Base-by-base conservation (phyloP, 73 alveolate species). In the Paramecium octaurelia region DNA sequence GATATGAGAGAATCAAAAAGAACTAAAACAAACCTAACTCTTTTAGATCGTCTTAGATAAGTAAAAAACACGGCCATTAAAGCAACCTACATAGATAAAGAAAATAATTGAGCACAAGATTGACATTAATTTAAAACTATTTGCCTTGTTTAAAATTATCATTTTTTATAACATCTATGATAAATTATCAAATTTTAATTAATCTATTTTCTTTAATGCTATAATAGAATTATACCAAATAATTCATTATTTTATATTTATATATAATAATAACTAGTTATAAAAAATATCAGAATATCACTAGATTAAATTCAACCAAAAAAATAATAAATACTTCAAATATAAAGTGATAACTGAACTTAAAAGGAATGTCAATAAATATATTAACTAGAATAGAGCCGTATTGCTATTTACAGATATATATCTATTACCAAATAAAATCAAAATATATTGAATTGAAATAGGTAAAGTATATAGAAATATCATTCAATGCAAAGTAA, bases 1-100 rank as follows among this genome's bases (percentile, higher is more conserved):
- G 91, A 80, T n/a, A 80, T 80, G 75, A 80, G 57, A 42, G 70
- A 20, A 44, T 23, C 46, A 76, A 80, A 48, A 35, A 80, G 75
- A 80, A 44, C 91, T 44, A 80, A 42, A 80, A 80, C 91, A 12
- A 80, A 80, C n/a, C 21, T 44, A 8, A 48, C 76, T 24, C 18
- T 80, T 3, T 43, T 80, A 18, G 91, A 80, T 42, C 48, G 91
- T 9, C 44, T 80, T 18, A 75, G 88, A 42, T 42, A 42, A 42
- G 88, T 10, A 12, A 75, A 75, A 20, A 35, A 35, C 68, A 29
- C 88, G 10, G n/a, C 60, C 1, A 38, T 18, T 36, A 75, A 43
- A 10, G 69, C 43, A 23, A 75, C 27, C n/a, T 38, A 36, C 27
- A 3, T 64, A 27, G 84, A 64, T 27, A 64, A 64, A 34, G 84